phyloP scores from a whole-genome alignment of 352 stramenopile species.

The Globisporangium recalcitrans region DNA sequence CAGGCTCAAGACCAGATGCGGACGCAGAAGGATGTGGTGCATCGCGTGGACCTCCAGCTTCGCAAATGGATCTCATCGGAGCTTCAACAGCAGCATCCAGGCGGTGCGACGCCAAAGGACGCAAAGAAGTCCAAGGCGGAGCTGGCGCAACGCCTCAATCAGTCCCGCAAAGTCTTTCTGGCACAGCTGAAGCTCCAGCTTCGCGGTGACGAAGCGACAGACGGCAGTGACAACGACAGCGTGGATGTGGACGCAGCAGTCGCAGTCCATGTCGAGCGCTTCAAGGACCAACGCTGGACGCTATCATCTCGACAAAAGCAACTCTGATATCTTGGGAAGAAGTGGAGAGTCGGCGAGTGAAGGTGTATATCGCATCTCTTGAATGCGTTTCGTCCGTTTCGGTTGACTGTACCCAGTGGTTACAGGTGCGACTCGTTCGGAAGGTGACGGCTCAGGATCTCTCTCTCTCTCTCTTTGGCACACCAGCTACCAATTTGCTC shows the following conservation, averaged over 20 bases:
- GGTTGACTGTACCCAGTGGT: background rate
- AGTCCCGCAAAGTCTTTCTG: slow-evolving; percentile 36
- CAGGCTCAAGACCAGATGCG: slow-evolving; percentile 30
- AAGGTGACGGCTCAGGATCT: background rate
- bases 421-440: background rate
- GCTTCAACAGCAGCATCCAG: slow-evolving; percentile 19
- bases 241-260: background rate
- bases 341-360: background rate
- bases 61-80: slow-evolving; percentile 49
- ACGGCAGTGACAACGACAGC: background rate
- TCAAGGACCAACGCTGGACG: slow-evolving; percentile 4
- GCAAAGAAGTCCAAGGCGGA: slow-evolving; percentile 13
- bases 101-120: slow-evolving; percentile 3
- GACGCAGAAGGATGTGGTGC: slow-evolving; percentile 28
- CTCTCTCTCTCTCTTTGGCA: background rate
- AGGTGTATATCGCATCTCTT: background rate
- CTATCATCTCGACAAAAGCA: background rate
- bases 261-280: slow-evolving; percentile 2
- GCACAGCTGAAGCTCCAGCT: slow-evolving; percentile 22
- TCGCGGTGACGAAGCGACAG: background rate
- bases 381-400: background rate
- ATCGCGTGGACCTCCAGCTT: slow-evolving; percentile 53
- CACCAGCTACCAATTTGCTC: background rate
- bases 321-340: background rate
- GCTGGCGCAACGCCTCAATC: slow-evolving; percentile 35